Conservation (phyloP, 2,329 filamentous ascomycete genomes). For the Paraconiothyrium brasiliense region DNA sequence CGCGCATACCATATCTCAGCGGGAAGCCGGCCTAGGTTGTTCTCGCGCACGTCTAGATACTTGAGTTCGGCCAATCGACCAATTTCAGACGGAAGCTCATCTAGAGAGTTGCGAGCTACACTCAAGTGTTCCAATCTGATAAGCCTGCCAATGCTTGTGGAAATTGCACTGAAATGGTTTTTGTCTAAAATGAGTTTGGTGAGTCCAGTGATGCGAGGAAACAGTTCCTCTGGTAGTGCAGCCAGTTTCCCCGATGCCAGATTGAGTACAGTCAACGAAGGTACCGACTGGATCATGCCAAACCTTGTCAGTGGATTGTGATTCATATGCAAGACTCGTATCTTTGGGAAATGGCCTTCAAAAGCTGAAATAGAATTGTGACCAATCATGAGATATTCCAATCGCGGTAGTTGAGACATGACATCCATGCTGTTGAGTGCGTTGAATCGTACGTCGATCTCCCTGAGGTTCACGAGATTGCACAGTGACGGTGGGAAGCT, state of each 20-base stretch:
- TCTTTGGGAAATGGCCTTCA: constrained; percentile 83
- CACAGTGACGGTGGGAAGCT: constrained; percentile 77
- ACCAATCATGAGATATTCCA: constrained; percentile 88
- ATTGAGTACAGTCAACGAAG: constrained; percentile 85
- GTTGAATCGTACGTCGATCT: constrained; percentile 96
- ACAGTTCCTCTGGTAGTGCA: constrained; percentile 85
- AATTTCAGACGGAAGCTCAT: constrained; percentile 84
- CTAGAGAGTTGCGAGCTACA: constrained; percentile 89
- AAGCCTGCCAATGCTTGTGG: constrained; percentile 83
- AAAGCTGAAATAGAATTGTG: constrained; percentile 95
- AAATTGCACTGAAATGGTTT: constrained; percentile 94
- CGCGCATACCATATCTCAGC: constrained; percentile 96
- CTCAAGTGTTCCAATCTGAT: constrained; percentile 89
- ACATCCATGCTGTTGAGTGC: constrained; percentile 87
- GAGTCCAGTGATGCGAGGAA: constrained; percentile 85
- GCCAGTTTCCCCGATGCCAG: constrained; percentile 91
- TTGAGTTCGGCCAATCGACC: constrained; percentile 86
- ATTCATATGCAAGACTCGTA: constrained; percentile 87
- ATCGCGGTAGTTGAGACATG: constrained; percentile 80
- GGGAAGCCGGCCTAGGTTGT: constrained; percentile 89
- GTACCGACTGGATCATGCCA: constrained; percentile 78
- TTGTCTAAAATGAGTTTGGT: constrained; percentile 90
- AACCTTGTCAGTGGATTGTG: constrained; percentile 97
- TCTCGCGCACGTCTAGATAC: constrained; percentile 88
- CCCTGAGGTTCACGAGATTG: constrained; percentile 79